Base-by-base conservation (phyloP, 2,329 filamentous ascomycete genomes). In the Aspergillus pseudonomiae region DNA sequence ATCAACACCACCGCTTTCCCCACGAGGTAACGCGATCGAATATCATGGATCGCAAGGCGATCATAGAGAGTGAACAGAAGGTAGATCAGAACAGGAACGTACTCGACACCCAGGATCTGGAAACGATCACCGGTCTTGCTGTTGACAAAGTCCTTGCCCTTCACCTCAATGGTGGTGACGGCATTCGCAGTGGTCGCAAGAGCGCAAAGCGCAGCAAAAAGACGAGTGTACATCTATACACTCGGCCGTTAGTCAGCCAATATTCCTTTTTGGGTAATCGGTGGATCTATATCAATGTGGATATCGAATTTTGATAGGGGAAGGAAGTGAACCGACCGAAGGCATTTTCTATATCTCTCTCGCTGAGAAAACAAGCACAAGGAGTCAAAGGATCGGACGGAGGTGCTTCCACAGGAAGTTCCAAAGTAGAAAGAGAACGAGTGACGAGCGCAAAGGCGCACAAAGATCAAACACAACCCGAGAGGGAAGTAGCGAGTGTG, bases 51-150 rank as follows among this genome's bases (percentile, higher is more conserved):
- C 43, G 30, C 24, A 21, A 57, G 57, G 11, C 32, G 50, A 21
- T 34, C 21, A 16, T 26, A 48, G 7, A 16, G 19, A 19, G 7
- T 39, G 43, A 28, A 30, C 14, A 24, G n/a, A 12, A 32, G 11
- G 14, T 24, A 26, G 60, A 21, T 34, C 19, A 63, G 30, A 55
- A 24, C 30, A 45, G 39, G 30, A 54, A 52, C 52, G 82, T 79
- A 85, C 81, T 88, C 87, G 63, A 89, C 85, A 74, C 86, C 87
- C 63, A 89, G 79, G 63, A 89, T 84, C 78, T 88, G 83, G 75
- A 89, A 84, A 55, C 87, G 84, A 68, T 86, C 82, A 61, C 82
- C 82, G 21, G 84, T 86, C 60, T 83, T 79, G 41, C 81, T 82
- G 74, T 88, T 84, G 69, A 89, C 81, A 75, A 89, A 89, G 73